Evolutionary conservation across 2,329 filamentous ascomycete species (phyloP).

Genomic region (Pseudogymnoascus sp.): DNA sequence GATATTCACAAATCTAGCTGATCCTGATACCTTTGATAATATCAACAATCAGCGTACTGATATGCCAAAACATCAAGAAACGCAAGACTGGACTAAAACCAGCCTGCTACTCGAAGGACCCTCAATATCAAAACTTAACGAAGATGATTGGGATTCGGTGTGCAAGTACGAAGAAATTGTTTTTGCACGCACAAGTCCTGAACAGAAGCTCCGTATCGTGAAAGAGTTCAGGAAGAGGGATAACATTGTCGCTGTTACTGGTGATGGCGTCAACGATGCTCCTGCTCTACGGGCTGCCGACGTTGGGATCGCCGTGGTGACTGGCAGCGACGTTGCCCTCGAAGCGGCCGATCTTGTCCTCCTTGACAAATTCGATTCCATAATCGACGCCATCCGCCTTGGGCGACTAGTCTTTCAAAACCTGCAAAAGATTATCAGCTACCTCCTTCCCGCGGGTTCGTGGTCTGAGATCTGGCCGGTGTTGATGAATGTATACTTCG

Average conservation of each 20-base stretch:
- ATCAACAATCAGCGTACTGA: slow-evolving; percentile 9
- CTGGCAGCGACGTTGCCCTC: slow-evolving; percentile 52
- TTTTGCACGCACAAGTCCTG: slow-evolving; percentile 35
- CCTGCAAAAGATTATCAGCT: slow-evolving; percentile 59
- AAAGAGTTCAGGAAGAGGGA: slow-evolving; percentile 31
- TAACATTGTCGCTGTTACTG: slow-evolving; percentile 38
- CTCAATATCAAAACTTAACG: slow-evolving; percentile 18
- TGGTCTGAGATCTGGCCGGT: slow-evolving; percentile 53
- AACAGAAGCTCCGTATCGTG: slow-evolving; percentile 36
- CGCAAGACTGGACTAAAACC: neutral
- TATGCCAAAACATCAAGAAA: slow-evolving; percentile 2
- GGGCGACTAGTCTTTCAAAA: slow-evolving; percentile 74
- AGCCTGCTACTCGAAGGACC: slow-evolving; percentile 18
- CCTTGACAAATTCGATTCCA: slow-evolving; percentile 61
- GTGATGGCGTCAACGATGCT: slow-evolving; percentile 40
- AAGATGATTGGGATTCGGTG: slow-evolving; percentile 37
- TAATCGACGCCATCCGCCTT: slow-evolving; percentile 64
- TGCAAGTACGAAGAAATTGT: slow-evolving; percentile 45
- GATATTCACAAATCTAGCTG: slow-evolving; percentile 46
- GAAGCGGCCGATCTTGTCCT: slow-evolving; percentile 56
- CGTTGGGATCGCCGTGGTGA: slow-evolving; percentile 50
- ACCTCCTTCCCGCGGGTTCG: slow-evolving; percentile 44
- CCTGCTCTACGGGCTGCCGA: slow-evolving; percentile 51
- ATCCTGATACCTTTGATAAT: slow-evolving; percentile 33
- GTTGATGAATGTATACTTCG: slow-evolving; percentile 47